A percentile compares a stretch with the other conserved stretches of the same genome.
phyloP scores from a whole-genome alignment of 108 stramenopile species.

The Craspedostauros australis region DNA sequence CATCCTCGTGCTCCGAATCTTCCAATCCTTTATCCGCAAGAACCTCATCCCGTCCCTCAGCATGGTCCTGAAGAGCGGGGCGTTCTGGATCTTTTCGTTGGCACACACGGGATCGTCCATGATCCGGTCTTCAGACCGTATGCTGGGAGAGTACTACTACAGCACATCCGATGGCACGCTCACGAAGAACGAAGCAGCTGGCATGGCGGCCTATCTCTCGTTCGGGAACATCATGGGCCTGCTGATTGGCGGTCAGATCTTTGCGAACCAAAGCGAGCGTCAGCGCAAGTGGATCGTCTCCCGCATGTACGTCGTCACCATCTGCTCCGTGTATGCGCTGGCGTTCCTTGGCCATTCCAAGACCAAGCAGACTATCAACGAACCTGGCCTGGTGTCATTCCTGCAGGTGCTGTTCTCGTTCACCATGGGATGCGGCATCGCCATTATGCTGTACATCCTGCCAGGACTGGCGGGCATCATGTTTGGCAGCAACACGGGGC shows the following conservation, averaged over 20 bases:
- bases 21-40: slow-evolving; percentile 12
- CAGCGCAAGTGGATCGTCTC: slow-evolving; percentile 62
- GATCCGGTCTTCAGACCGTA: slow-evolving; percentile 59
- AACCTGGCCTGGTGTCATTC: slow-evolving; percentile 52
- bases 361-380: slow-evolving; percentile 31
- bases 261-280: slow-evolving; percentile 39
- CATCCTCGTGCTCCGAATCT: neutral
- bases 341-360: slow-evolving; percentile 62
- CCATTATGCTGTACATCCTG: slow-evolving; percentile 74
- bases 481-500: slow-evolving; percentile 67
- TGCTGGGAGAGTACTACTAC: slow-evolving; percentile 63
- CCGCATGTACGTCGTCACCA: slow-evolving; percentile 59
- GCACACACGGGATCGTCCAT: slow-evolving; percentile 71
- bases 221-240: slow-evolving; percentile 63
- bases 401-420: slow-evolving; percentile 58
- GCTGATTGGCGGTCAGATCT: slow-evolving; percentile 56
- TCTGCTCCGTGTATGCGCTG: slow-evolving; percentile 59
- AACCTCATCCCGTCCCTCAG: slow-evolving; percentile 58
- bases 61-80: slow-evolving; percentile 45
- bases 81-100: slow-evolving; percentile 75
- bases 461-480: slow-evolving; percentile 67
- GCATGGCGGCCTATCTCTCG: slow-evolving; percentile 59
- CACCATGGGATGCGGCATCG: slow-evolving; percentile 57
- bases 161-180: slow-evolving; percentile 60
- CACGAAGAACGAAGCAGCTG: slow-evolving; percentile 49